phyloP scores from a whole-genome alignment of 1,139 yeast species.

The Zhuliangozyma blackwelliae region DNA sequence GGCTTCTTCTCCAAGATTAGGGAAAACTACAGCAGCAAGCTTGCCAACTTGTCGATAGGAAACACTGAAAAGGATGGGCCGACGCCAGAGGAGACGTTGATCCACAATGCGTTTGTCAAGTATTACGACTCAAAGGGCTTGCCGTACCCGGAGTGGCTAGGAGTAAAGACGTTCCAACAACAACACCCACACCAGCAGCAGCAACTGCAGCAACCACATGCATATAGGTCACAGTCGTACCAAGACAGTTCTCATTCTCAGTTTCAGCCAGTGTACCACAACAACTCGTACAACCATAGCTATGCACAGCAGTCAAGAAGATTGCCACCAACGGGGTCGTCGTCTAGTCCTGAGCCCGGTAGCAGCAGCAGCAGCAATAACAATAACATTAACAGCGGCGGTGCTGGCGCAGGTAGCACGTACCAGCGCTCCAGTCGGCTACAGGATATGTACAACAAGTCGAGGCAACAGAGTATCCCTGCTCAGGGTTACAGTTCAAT shows the following conservation, averaged over 20 bases:
- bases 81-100: slow-evolving; percentile 36
- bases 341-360: slow-evolving; percentile 9
- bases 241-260: slow-evolving; percentile 11
- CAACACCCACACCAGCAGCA: slow-evolving; percentile 7
- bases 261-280: slow-evolving; percentile 27
- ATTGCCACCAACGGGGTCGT: slow-evolving; percentile 6
- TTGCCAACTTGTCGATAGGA: slow-evolving; percentile 32
- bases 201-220: slow-evolving; percentile 3
- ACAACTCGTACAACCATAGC: slow-evolving; percentile 19
- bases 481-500: slow-evolving; percentile 29
- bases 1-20: slow-evolving; percentile 35
- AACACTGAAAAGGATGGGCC: slow-evolving; percentile 36
- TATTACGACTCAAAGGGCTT: slow-evolving; percentile 30
- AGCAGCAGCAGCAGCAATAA: slow-evolving; percentile 10
- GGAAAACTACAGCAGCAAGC: slow-evolving; percentile 31
- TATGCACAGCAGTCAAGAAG: slow-evolving; percentile 16
- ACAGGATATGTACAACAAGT: slow-evolving; percentile 41
- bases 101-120: slow-evolving; percentile 43
- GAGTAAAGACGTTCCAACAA: slow-evolving; percentile 17
- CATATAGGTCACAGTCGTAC: slow-evolving; percentile 1
- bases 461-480: slow-evolving; percentile 40
- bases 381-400: no score
- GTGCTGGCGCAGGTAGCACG: slow-evolving; percentile 13
- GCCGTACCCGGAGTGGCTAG: slow-evolving; percentile 47
- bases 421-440: slow-evolving; percentile 35